A percentile compares a stretch with the other conserved stretches of the same genome.
phyloP scores from a whole-genome alignment of 306 rosid species.

The Vicia villosa region DNA sequence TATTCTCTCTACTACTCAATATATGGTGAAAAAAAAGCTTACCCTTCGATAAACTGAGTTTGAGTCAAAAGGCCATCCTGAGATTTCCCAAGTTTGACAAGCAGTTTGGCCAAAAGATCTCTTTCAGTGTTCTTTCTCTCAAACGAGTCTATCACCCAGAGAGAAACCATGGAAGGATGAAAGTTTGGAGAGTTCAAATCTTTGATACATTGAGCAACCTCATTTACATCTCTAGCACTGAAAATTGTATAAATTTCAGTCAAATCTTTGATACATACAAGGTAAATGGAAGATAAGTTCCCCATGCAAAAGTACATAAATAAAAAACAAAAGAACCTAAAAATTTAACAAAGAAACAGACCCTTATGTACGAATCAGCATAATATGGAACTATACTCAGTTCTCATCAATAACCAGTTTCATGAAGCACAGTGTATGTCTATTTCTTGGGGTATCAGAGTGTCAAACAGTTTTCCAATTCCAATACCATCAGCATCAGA shows the following conservation, averaged over 20 bases:
- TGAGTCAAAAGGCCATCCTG: conserved; percentile 57
- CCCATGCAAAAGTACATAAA: neutral
- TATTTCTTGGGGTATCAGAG: neutral
- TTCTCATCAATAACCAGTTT: neutral
- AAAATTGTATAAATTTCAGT: conserved; percentile 20
- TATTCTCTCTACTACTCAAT: neutral
- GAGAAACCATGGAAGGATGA: conserved; percentile 78
- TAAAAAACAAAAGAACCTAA: neutral
- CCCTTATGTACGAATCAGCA: neutral
- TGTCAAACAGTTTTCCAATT: neutral
- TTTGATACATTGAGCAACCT: conserved; percentile 69
- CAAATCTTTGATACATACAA: conserved; percentile 8
- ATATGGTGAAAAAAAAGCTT: conserved; percentile 19
- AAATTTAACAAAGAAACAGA: neutral
- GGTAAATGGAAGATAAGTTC: neutral
- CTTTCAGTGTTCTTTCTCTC: conserved; percentile 76
- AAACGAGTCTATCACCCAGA: conserved; percentile 85
- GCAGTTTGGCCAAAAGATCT: conserved; percentile 73
- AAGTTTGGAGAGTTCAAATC: conserved; percentile 80
- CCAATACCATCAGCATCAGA: neutral
- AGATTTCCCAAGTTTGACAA: conserved; percentile 67
- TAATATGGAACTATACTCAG: neutral
- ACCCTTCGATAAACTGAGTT: conserved; percentile 78
- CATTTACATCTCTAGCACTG: conserved; percentile 88
- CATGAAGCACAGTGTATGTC: neutral